A percentile compares a stretch with the other conserved stretches of the same genome.
Evolutionary conservation across 345 rosid genomes (phyloP).

Genomic region (Eucalyptus marginata): DNA sequence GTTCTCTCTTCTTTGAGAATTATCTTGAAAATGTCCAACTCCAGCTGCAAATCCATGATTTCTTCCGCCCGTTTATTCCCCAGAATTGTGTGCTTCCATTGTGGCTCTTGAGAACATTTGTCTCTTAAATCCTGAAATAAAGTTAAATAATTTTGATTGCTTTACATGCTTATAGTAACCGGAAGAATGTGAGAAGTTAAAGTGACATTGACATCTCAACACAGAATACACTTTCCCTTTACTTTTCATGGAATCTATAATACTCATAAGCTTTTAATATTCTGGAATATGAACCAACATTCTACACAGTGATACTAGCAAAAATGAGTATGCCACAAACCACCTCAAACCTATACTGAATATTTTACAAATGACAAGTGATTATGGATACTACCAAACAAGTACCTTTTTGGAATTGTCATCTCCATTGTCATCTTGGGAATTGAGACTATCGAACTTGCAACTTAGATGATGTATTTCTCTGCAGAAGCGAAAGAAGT

Average conservation of each 20-base stretch:
- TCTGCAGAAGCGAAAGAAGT: slow-evolving; percentile 31
- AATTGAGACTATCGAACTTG: slow-evolving; percentile 25
- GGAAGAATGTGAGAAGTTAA: neutral
- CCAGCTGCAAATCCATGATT: slow-evolving; percentile 72
- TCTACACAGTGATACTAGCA: neutral
- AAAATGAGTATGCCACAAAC: neutral
- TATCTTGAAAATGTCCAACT: slow-evolving; percentile 71
- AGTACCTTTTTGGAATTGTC: slow-evolving; percentile 20
- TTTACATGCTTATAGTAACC: neutral
- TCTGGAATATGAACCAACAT: neutral
- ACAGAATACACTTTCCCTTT: neutral
- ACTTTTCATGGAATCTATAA: neutral
- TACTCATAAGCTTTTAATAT: neutral
- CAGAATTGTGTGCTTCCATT: slow-evolving; percentile 10
- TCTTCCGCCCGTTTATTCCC: slow-evolving; percentile 38
- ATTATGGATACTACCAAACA: neutral
- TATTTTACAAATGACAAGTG: neutral
- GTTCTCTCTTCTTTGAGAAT: slow-evolving; percentile 76
- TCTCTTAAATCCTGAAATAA: neutral
- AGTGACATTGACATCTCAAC: neutral
- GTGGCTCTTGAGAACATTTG: neutral
- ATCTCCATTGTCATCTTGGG: slow-evolving; percentile 15
- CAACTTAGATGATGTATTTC: slow-evolving; percentile 45
- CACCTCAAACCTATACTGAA: neutral
- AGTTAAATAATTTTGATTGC: neutral